A percentile compares a stretch with the other conserved stretches of the same genome.
Evolutionary conservation across 331 rosid genomes (phyloP).

Genomic region (Pyracantha coccinea): DNA sequence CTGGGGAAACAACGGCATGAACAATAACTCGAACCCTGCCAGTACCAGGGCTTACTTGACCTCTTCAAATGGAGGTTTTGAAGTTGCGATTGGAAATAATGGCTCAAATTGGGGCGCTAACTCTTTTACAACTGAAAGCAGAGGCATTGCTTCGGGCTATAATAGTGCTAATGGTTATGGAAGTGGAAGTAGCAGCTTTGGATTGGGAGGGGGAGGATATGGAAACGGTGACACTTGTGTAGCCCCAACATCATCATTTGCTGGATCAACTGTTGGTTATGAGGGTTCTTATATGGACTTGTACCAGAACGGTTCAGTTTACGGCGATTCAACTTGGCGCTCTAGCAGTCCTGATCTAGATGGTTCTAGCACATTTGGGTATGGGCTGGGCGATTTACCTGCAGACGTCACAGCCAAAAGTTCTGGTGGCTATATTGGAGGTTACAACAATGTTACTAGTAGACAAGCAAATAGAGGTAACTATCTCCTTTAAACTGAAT

Average conservation of each 20-base stretch:
- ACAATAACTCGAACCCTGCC: slow-evolving; percentile 36
- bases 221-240: slow-evolving; percentile 47
- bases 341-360: slow-evolving; percentile 69
- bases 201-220: slow-evolving; percentile 63
- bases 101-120: slow-evolving; percentile 61
- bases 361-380: slow-evolving; percentile 62
- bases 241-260: slow-evolving; percentile 45
- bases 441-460: slow-evolving; percentile 63
- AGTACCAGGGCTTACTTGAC: slow-evolving; percentile 49
- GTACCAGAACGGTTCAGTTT: slow-evolving; percentile 48
- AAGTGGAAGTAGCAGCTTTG: slow-evolving; percentile 60
- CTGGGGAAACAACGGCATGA: slow-evolving; percentile 75
- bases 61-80: slow-evolving; percentile 66
- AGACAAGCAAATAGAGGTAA: slow-evolving; percentile 92
- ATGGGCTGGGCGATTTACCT: slow-evolving; percentile 54
- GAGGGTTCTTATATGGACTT: slow-evolving; percentile 68
- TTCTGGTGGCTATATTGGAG: slow-evolving; percentile 71
- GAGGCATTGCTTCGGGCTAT: slow-evolving; percentile 59
- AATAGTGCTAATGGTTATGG: slow-evolving; percentile 50
- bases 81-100: slow-evolving; percentile 58
- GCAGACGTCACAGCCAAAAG: slow-evolving; percentile 53
- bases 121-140: slow-evolving; percentile 43
- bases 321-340: slow-evolving; percentile 63
- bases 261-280: slow-evolving; percentile 45
- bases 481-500: not conserved